Evolutionary conservation across 805 yeast species (phyloP).

Genomic region (Candida vaughaniae): DNA sequence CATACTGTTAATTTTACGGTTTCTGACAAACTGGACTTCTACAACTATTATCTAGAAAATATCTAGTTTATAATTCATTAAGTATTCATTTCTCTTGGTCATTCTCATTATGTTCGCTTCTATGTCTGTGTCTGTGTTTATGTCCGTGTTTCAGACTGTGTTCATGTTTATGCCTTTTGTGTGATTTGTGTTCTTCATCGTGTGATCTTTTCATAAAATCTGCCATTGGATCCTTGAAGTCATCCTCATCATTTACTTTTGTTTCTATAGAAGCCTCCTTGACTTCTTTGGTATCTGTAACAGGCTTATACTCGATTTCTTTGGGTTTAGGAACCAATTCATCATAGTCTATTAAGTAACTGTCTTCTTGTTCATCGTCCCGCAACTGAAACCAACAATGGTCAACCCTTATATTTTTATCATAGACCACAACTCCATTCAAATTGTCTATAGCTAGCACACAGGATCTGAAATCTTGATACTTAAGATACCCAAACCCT

Average conservation of each 20-base stretch:
- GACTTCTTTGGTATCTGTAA: neutral
- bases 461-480: slow-evolving; percentile 77
- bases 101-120: neutral
- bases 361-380: slow-evolving; percentile 51
- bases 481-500: slow-evolving; percentile 81
- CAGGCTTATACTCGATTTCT: slow-evolving; percentile 2
- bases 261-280: slow-evolving; percentile 3
- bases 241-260: slow-evolving; percentile 20
- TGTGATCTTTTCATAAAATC: slow-evolving; percentile 12
- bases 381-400: slow-evolving; percentile 63
- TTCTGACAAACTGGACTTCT: slow-evolving; percentile 30
- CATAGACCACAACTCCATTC: slow-evolving; percentile 64
- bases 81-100: neutral
- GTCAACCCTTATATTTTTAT: slow-evolving; percentile 56
- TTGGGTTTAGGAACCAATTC: slow-evolving; percentile 14
- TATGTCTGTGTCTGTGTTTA: slow-evolving; percentile 5
- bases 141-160: slow-evolving; percentile 8
- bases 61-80: neutral
- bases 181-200: neutral
- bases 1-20: slow-evolving; percentile 30
- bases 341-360: slow-evolving; percentile 29
- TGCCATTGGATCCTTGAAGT: slow-evolving; percentile 36
- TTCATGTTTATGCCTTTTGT: slow-evolving; percentile 3
- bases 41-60: slow-evolving; percentile 18
- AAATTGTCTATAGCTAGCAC: slow-evolving; percentile 86